Evolutionary conservation across 2,329 filamentous ascomycete genomes (phyloP), one percentile per base, ranked within the genome.

Genomic region (Pseudogymnoascus sp.): DNA sequence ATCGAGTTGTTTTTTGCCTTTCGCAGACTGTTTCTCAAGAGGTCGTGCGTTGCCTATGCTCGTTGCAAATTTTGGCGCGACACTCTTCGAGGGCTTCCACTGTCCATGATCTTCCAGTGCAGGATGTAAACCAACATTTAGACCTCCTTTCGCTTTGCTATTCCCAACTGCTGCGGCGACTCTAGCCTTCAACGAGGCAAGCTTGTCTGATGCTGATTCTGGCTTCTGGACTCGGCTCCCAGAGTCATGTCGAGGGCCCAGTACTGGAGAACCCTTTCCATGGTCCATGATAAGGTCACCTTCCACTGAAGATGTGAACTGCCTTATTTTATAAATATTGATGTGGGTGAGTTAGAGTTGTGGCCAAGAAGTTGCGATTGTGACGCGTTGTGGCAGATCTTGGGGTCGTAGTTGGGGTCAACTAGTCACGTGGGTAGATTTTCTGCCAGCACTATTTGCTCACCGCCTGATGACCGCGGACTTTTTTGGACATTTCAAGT

Each of bases 161-260:
- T 78, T 79, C 31, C 78, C 79, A 56, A 90, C 89, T 62, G 90
- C 89, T 60, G 89, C 89, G 59, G 89, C 89, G 11, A 95, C 89
- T 69, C 90, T 84, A 23, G 90, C 90, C 75, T 89, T 93, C 72
- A 96, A 82, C 46, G 89, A 88, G 59, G 90, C 91, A 67, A 93
- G 80, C 67, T 84, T 81, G 75, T 91, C 81, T 72, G 87, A 81
- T 67, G 84, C 79, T 16, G 83, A 81, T 67, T 85, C 78, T 18
- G 59, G 59, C 70, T 86, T 81, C 71, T 84, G 80, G 34, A 87
- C 75, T 65, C 83, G 78, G 23, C 81, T 82, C 4, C 79, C 74
- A 44, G 75, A 72, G 75, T 87, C 84, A 69, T 82, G 81, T 56
- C 81, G 82, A 64, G 83, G 82, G 28, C 79, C 82, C n/a, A 86